A percentile compares a stretch with the other conserved stretches of the same genome.
Conservation (phyloP, 2,329 filamentous ascomycete genomes). For the Colletotrichum orbiculare region DNA sequence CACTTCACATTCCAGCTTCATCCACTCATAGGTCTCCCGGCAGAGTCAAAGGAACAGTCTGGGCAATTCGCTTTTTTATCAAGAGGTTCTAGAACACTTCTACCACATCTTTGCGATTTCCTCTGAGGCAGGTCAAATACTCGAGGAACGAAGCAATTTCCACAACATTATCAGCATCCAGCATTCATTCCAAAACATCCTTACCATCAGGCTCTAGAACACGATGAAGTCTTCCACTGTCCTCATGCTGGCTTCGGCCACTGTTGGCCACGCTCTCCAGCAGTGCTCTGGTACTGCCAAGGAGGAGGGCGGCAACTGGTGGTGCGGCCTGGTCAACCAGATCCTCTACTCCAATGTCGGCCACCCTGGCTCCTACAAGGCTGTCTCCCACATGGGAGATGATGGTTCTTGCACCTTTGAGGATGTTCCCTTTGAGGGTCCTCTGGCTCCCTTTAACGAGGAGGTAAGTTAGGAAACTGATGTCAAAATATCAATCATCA, state of each 20-base stretch:
- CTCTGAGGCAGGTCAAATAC: constrained; percentile 28
- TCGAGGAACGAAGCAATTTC: constrained; percentile 12
- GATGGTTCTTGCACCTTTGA: constrained; percentile 65
- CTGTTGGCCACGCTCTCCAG: constrained; percentile 46
- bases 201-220: constrained; percentile 22
- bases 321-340: constrained; percentile 71
- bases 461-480: constrained; percentile 63
- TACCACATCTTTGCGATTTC: constrained; percentile 9
- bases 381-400: constrained; percentile 69
- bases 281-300: constrained; percentile 49
- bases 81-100: constrained; percentile 23
- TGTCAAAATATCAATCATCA: constrained; percentile 26
- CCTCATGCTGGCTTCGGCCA: constrained; percentile 43
- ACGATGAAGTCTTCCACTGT: constrained; percentile 47
- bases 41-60: constrained; percentile 33
- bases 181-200: constrained; percentile 19
- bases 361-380: constrained; percentile 70
- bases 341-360: constrained; percentile 74
- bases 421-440: constrained; percentile 65
- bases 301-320: constrained; percentile 68
- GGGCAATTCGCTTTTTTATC: constrained; percentile 2
- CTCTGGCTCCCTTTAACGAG: constrained; percentile 74
- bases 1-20: constrained; percentile 8
- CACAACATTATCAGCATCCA: constrained; percentile 14
- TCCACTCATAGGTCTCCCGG: constrained; percentile 23